Conservation (phyloP, 805 yeast genomes). For the Metschnikowia aberdeeniae region DNA sequence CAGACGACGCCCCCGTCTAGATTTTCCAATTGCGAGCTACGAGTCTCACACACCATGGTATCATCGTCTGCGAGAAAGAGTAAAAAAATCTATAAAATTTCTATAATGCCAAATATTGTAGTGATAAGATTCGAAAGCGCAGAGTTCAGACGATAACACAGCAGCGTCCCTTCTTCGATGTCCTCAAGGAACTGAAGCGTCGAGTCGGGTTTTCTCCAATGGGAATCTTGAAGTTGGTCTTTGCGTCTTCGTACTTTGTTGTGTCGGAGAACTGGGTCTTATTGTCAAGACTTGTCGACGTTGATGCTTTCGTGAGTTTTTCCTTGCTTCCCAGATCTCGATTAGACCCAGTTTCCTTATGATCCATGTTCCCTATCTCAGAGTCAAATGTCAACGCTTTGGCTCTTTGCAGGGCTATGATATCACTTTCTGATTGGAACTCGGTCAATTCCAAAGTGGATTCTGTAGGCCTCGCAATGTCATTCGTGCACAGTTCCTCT, state of each 20-base stretch:
- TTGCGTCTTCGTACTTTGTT: not conserved
- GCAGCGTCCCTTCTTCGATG: conserved; percentile 12
- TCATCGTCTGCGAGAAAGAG: not conserved
- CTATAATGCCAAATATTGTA: not conserved
- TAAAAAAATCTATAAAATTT: conserved; percentile 1
- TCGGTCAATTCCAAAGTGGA: too few species aligned
- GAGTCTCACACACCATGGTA: too few species aligned
- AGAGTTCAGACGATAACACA: conserved; percentile 16
- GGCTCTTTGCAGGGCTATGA: not conserved
- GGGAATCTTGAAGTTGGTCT: not conserved
- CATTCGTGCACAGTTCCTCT: not conserved
- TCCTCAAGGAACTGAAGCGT: not conserved
- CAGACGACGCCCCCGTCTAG: conserved; percentile 49
- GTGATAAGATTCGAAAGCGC: not conserved
- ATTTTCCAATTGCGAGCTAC: not conserved
- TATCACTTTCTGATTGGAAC: too few species aligned
- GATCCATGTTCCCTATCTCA: not conserved
- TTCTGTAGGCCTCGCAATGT: too few species aligned
- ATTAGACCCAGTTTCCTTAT: not conserved
- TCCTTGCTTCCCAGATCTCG: not conserved
- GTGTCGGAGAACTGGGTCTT: not conserved
- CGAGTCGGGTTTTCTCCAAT: not conserved
- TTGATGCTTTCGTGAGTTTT: not conserved
- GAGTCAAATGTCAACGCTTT: not conserved
- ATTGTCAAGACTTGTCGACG: not conserved